Base-by-base conservation (phyloP, 2,329 filamentous ascomycete species). In the Blastomyces parvus region DNA sequence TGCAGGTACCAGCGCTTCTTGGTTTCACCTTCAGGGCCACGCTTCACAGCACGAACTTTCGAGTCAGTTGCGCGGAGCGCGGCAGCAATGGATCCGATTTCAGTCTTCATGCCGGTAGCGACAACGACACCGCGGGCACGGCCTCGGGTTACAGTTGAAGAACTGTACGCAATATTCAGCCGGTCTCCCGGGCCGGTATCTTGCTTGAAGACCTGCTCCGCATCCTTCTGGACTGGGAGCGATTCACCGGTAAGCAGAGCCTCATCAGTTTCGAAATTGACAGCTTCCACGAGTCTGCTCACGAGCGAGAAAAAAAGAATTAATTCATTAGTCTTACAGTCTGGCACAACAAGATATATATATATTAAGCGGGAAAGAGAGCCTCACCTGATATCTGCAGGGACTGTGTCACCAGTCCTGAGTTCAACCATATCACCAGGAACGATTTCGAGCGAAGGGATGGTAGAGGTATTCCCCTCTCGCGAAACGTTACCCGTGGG, bases 21-120 rank as follows among this genome's bases (percentile, higher is more conserved):
- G 57, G 70, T 80, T 76, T 80, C 69, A 74, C 81, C 72, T 70
- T 79, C 73, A 2, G 79, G 74, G 52, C 79, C 79, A 58, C 80
- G 78, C 76, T 83, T 82, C 50, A 84, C 81, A 0, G 74, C 78
- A 1, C 83, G 79, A 52, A 75, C 74, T 66, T 76, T 81, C 60
- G 78, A 83, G 64, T 84, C 82, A 66, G 82, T 82, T 30, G 84
- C 83, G 62, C 86, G 85, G 55, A 92, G 82, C 44, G 84, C 77
- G 64, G 78, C 78, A 1, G 86, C 86, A 65, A 89, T 89, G 48
- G 83, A 83, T 46, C 85, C 85, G 59, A 88, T 84, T 71, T 86
- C 84, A 36, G 84, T 87, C 66, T 78, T 75, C 79, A 84, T 84
- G 22, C 80, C 85, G 22, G 83, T 86, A 22, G 82, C 82, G 67